A percentile compares a stretch with the other conserved stretches of the same genome.
Conservation (phyloP, 441 rosid species). For the Arabidopsis lyrata region DNA sequence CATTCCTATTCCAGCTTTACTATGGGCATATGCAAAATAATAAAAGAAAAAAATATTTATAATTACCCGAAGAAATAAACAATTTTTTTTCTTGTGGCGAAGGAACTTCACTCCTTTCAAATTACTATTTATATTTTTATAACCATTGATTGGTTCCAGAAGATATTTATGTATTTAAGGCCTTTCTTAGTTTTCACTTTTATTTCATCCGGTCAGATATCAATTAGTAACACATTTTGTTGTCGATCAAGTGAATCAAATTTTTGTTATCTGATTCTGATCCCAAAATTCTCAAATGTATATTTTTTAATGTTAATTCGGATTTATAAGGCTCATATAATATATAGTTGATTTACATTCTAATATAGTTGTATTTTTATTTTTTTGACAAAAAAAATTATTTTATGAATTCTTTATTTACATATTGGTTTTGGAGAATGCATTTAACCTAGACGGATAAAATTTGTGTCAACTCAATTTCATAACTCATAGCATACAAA, state of each 20-base stretch:
- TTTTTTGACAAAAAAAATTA: no score
- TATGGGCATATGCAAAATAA: slow-evolving; percentile 4
- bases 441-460: slow-evolving; percentile 37
- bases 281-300: not conserved
- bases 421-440: not conserved
- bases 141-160: not conserved
- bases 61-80: not conserved
- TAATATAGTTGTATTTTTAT: not conserved
- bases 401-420: not conserved
- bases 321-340: not conserved
- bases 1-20: not conserved
- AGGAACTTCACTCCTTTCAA: not conserved
- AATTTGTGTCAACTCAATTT: slow-evolving; percentile 18
- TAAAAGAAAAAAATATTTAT: not conserved
- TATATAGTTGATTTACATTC: not conserved
- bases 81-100: not conserved
- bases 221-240: not conserved
- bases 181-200: not conserved
- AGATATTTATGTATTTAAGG: not conserved
- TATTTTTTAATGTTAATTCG: not conserved
- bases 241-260: not conserved
- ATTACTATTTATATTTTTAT: not conserved
- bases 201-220: not conserved
- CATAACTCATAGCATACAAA: slow-evolving; percentile 26
- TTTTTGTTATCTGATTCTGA: not conserved